Evolutionary conservation across 2,329 filamentous ascomycete species (phyloP), one percentile per base, ranked within the genome.

Genomic region (Ophiostoma sp.): DNA sequence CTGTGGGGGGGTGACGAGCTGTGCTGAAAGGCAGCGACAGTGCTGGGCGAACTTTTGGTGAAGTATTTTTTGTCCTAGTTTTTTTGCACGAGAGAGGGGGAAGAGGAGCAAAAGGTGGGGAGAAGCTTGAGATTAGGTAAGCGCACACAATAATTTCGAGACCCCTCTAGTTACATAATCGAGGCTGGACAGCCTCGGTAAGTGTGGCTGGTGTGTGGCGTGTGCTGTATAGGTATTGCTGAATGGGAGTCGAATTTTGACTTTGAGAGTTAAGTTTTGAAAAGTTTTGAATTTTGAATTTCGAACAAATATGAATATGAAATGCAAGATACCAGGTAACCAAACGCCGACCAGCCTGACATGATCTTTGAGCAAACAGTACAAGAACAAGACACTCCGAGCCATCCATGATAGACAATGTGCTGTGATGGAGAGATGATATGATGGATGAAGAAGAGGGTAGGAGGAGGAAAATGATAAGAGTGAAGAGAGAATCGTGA

Each of bases 111-210:
- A 36, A 65, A 65, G 35, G 35, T 65, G 35, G 33, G 33, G 62
- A 36, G 33, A 39, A 44, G 48, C 52, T 41, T 31, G 27, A 17
- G 52, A 41, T 65, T 27, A 68, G 48, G 57, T 54, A 62, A 57
- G 36, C 70, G 66, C 71, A 68, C 71, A 72, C 71, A 72, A 72
- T 72, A 70, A 70, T 70, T 72, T 72, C 69, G 17, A 10, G 33
- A 39, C 60, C 67, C 60, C 60, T 44, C 44, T 39, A 35, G 1
- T 64, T 62, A 67, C 39, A 52, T 66, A 44, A 68, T 65, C 62
- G 20, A 65, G 33, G 62, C 62, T 65, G 62, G 54, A 6, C 10
- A 65, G 62, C 62, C 62, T 65, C 35, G 62, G 35, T 13, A 11
- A 35, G 20, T 65, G 62, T 65, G 62, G 62, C 62, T 65, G 35